Evolutionary conservation across 1,139 yeast species (phyloP), one percentile per base, ranked within the genome.

Genomic region (Pichia sp.): DNA sequence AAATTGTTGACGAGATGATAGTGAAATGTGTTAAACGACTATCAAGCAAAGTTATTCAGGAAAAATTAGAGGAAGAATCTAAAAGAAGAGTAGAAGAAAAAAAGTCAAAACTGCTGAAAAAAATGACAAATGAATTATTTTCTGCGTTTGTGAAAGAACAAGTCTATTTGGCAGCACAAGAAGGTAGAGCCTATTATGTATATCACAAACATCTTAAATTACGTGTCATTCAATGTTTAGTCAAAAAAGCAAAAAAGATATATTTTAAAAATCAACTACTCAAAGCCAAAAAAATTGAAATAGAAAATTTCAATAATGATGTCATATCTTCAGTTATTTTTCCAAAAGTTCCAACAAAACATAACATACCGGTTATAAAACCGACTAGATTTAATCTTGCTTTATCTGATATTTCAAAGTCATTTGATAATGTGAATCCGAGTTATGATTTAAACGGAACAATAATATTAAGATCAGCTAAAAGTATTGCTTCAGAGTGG

Each of bases 101-200:
- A 55, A 70, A 75, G 45, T 55, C 57, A 3, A 51, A 58, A 5
- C 56, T 75, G 0, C 65, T 83, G 57, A 69, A 0, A 67, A 46
- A 41, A 25, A 31, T 83, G 18, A 62, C 83, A 1, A 62, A 65
- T 2, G 84, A 81, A 43, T 65, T 86, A 1, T 84, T 73, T 56
- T 64, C 68, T 14, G 87, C 89, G 0, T 83, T 87, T 60, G 60
- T 87, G 46, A 73, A 77, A 42, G 91, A 86, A 58, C 68, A 76
- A 41, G 62, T 79, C 0, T 78, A 73, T 57, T 67, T 77, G 38
- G 65, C 71, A 2, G 62, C 72, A 0, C 61, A 77, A 44, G 76
- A 78, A 41, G 61, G 73, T 0, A 41, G 58, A 28, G 55, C 73
- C 54, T 45, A 67, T 57, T 13, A 63, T 56, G 53, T 67, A 51